Conservation (phyloP, 108 stramenopile species). For the Aurantiochytrium sp. region DNA sequence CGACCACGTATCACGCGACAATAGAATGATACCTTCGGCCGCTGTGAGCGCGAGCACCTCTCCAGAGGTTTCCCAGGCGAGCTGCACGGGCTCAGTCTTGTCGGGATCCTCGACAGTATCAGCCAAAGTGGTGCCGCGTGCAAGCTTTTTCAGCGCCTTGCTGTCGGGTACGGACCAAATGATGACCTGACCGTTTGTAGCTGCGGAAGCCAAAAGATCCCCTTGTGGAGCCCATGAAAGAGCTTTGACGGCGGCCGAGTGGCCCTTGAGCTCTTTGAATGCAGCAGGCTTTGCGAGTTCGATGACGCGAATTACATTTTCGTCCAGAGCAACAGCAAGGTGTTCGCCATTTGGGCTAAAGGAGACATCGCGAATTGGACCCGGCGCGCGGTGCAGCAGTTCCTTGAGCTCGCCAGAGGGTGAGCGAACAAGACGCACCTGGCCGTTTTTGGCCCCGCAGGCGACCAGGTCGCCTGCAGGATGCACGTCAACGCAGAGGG, state of each 20-base stretch:
- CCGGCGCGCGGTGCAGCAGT: neutral
- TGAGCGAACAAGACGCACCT: neutral
- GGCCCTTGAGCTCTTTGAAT: no score
- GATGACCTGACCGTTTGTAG: no score
- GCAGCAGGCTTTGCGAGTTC: neutral
- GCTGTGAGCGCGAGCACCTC: neutral
- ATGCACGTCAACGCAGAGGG: neutral
- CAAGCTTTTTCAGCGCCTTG: neutral
- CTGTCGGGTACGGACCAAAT: no score
- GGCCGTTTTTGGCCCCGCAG: neutral
- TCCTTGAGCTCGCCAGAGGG: neutral
- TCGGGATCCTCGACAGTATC: neutral
- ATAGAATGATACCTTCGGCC: neutral
- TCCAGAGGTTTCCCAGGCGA: neutral
- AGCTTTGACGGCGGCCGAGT: no score
- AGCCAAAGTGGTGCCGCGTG: neutral
- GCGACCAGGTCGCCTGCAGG: neutral
- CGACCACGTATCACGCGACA: neutral
- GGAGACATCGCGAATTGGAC: neutral
- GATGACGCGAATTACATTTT: neutral
- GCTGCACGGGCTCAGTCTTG: neutral
- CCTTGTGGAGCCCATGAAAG: no score
- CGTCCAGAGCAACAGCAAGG: neutral
- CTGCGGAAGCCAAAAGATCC: no score
- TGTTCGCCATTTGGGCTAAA: neutral